Conservation (phyloP, 768 basidiomycete species). For the Amanita phalloides region DNA sequence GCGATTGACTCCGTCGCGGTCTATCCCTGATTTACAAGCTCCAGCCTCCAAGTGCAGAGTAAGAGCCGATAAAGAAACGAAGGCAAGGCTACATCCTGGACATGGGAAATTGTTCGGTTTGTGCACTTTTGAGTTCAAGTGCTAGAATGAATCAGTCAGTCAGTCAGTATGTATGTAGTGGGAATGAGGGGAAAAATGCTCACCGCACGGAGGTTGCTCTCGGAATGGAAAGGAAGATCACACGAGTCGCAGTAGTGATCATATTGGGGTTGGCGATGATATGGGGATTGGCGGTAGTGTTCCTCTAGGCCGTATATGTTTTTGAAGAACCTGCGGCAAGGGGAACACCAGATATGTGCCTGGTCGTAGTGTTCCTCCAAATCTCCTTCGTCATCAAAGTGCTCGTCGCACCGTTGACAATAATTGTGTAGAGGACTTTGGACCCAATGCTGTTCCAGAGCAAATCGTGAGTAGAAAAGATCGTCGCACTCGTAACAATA, state of each 20-base stretch:
- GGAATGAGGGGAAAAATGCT: background rate
- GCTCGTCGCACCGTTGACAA: conserved; percentile 38
- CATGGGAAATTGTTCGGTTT: conserved; percentile 23
- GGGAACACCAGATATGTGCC: conserved; percentile 30
- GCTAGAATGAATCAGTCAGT: conserved; percentile 18
- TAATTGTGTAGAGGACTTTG: conserved; percentile 39
- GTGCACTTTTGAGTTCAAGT: conserved; percentile 46
- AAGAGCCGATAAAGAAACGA: conserved; percentile 40
- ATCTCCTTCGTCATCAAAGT: conserved; percentile 22
- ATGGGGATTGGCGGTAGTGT: conserved; percentile 34
- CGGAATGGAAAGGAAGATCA: conserved; percentile 28
- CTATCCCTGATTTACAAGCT: conserved; percentile 38
- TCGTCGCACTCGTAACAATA: conserved; percentile 32
- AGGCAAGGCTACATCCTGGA: conserved; percentile 32
- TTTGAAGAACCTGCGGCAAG: conserved; percentile 32
- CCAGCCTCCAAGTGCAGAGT: conserved; percentile 59
- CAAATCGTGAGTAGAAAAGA: conserved; percentile 29
- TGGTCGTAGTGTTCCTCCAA: conserved; percentile 30
- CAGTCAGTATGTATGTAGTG: background rate
- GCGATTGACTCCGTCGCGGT: conserved; percentile 28
- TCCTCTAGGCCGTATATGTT: conserved; percentile 28
- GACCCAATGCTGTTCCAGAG: conserved; percentile 40
- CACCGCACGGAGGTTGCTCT: conserved; percentile 22
- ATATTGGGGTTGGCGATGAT: background rate
- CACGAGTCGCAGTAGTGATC: conserved; percentile 33